Evolutionary conservation across 805 yeast genomes (phyloP).

Genomic region (Clavispora santaluciae): DNA sequence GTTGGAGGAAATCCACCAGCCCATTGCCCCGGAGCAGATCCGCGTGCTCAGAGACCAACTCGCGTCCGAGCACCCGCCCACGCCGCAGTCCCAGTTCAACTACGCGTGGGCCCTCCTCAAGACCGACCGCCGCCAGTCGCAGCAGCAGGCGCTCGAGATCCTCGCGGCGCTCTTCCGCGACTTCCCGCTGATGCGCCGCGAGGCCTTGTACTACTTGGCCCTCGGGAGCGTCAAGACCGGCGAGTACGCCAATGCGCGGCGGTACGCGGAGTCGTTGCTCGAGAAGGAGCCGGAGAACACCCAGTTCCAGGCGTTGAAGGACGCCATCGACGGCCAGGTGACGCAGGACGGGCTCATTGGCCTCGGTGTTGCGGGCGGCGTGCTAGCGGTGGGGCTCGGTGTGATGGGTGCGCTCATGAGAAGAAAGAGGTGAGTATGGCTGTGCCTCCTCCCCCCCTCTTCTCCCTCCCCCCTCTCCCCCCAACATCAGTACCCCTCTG

Average conservation of each 20-base stretch:
- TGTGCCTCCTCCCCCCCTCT: too few relatives aligned
- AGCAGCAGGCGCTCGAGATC: conserved; percentile 73
- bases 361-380: conserved; percentile 80
- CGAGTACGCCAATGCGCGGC: conserved; percentile 78
- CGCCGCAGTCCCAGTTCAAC: conserved; percentile 84
- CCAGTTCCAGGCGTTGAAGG: conserved; percentile 69
- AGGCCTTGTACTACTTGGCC: conserved; percentile 81
- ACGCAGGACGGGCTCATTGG: conserved; percentile 88
- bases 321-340: conserved; percentile 76
- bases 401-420: conserved; percentile 40
- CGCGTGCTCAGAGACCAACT: conserved; percentile 73
- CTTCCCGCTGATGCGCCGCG: conserved; percentile 80
- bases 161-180: conserved; percentile 67
- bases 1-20: conserved; percentile 38
- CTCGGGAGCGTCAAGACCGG: conserved; percentile 86
- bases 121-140: conserved; percentile 56
- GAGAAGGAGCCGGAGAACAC: conserved; percentile 78
- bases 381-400: conserved; percentile 80
- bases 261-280: conserved; percentile 75
- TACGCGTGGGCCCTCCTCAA: conserved; percentile 95
- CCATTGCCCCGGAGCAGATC: conserved; percentile 71
- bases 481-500: too few relatives aligned
- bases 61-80: conserved; percentile 74
- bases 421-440: conserved; percentile 22
- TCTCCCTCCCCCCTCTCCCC: too few relatives aligned